Evolutionary conservation across 176 grass and related monocot species (phyloP), one percentile per base, ranked within the genome.

Genomic region (Puya raimondii): DNA sequence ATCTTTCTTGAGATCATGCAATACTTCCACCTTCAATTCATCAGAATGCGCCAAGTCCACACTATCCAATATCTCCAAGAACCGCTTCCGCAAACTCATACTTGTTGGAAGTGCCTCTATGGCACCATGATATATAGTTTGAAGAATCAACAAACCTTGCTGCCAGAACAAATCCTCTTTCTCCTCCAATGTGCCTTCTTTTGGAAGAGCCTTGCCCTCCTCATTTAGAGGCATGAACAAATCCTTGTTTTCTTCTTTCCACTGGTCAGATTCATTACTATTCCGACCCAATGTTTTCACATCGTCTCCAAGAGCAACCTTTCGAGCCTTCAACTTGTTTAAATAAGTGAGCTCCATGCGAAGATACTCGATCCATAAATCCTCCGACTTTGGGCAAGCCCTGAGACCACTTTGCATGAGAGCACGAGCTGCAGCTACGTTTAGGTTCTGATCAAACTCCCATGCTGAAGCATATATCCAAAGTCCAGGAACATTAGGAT

Each of bases 401-500:
- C 93, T 90, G 54, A 97, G 86, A 73, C 89, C 89, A 22, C 79
- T 92, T 54, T 92, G 93, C 93, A 97, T 97, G 11, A 97, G 78
- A 48, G 89, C 86, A 79, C 93, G 86, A 74, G 89, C 93, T 23
- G 93, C 89, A 10, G 80, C 74, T 10, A 90, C 93, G 72, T 97
- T 97, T 47, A 97, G 77, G 82, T 97, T 97, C 65, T 90, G 86
- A 49, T 97, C 89, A n/a, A 97, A 97, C 81, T 97, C 93, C 88
- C 89, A 97, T 27, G 93, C 83, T 57, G 93, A 89, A 1, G 93
- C 89, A 70, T 97, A 97, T 17, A 97, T 92, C 94, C 94, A 99
- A 80, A 99, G 94, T 12, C 94, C 94, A 22, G 94, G 90, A 49
- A 88, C 77, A 70, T 83, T 92, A 26, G 94, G 89, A 67, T 92